Base-by-base conservation (phyloP, 78 protist genomes). In the Blattamonas nauphoetae region DNA sequence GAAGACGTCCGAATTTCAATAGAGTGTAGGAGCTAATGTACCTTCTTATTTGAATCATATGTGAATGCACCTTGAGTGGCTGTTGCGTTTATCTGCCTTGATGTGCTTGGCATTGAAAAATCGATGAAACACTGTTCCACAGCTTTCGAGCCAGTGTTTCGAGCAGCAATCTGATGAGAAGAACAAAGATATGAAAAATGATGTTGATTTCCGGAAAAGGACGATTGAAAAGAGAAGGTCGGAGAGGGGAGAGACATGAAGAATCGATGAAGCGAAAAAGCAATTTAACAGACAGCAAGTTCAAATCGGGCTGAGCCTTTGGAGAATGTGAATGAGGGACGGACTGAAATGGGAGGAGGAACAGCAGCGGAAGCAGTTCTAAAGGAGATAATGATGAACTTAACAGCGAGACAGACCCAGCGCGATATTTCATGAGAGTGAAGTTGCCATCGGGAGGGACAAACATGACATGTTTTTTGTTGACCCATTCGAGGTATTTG, bases 401-500 rank as follows among this genome's bases (percentile, higher is more conserved):
- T n/a, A n/a, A n/a, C n/a, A n/a, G n/a, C n/a, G n/a, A n/a, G n/a
- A n/a, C n/a, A 55, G 11, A 55, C 71, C 71, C 71, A 55, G 71
- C 71, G 38, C 45, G 1, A 42, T 81, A 81, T 1, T 1, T 81
- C 85, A 81, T 41, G 45, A 81, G 85, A 1, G 45, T 81, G 45
- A 81, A 81, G 41, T 2, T 35, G 45, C 85, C 85, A 2, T 81
- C 85, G 1, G 85, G 85, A 2, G 85, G 85, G 1, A 81, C 85
- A 3, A 81, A 81, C 5, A 42, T 38, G 85, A 81, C 1, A 35
- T 38, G 36, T 3, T 81, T 81, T 42, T 41, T 33, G 45, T 3
- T 35, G 3, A 1, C 2, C 5, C 3, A 81, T 2, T 42, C 45
- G 2, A 41, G 1, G 83, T 79, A 79, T 6, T 11, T 6, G 43